These are phyloP conservation scores for Sugiyamaella xylanicola DNA, from an alignment of 1,139 yeast genomes.

Conservation along the genomic window DNA sequence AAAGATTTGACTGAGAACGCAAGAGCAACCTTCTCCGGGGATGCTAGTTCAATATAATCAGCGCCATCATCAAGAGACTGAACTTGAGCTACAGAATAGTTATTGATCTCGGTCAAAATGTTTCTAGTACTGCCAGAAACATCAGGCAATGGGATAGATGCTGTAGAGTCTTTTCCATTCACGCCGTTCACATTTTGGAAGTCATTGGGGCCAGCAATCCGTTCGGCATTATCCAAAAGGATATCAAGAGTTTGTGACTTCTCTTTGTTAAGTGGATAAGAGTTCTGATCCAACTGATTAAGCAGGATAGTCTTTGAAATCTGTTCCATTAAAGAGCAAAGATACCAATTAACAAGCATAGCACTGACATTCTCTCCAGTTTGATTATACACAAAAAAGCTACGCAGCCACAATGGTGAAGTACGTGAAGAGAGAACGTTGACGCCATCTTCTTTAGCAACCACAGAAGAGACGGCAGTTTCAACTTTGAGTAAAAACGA, in stretches of 20 bases:
- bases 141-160: background rate
- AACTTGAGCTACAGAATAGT: slow-evolving; percentile 40
- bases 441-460: slow-evolving; percentile 5
- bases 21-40: slow-evolving; percentile 47
- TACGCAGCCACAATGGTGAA: slow-evolving; percentile 30
- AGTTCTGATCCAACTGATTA: slow-evolving; percentile 20
- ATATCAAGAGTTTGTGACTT: slow-evolving; percentile 23
- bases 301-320: slow-evolving; percentile 28
- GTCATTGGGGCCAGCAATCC: background rate
- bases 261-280: background rate
- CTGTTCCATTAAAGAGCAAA: slow-evolving; percentile 33
- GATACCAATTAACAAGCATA: slow-evolving; percentile 34
- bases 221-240: slow-evolving; percentile 21
- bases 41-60: slow-evolving; percentile 45
- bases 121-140: background rate
- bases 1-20: slow-evolving; percentile 49
- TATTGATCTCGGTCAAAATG: slow-evolving; percentile 33
- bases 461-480: slow-evolving; percentile 38
- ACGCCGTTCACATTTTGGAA: background rate
- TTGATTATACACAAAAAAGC: slow-evolving; percentile 28
- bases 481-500: slow-evolving; percentile 42
- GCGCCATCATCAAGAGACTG: slow-evolving; percentile 49
- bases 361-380: slow-evolving; percentile 36
- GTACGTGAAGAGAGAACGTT: slow-evolving; percentile 3
- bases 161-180: background rate